These are phyloP conservation scores for Podaxis sp. DNA, from an alignment of 768 basidiomycete species.

Conservation along the genomic window DNA sequence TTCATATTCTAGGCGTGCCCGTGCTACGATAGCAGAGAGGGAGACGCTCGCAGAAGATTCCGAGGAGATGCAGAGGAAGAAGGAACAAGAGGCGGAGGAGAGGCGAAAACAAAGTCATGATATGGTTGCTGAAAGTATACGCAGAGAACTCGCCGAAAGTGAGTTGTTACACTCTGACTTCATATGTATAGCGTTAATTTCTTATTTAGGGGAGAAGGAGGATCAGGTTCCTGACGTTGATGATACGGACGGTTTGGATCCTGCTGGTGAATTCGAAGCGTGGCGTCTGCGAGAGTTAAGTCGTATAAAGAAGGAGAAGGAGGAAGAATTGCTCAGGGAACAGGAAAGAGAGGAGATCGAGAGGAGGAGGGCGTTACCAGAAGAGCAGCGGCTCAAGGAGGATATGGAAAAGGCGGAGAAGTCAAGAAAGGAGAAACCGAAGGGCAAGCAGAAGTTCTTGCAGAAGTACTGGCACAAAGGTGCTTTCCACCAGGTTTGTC, in stretches of 20 bases:
- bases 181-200: not conserved
- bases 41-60: conserved; percentile 68
- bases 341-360: conserved; percentile 91
- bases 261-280: conserved; percentile 87
- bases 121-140: conserved; percentile 92
- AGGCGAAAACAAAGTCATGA: conserved; percentile 87
- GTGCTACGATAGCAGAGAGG: conserved; percentile 67
- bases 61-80: conserved; percentile 69
- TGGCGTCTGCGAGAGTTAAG: conserved; percentile 93
- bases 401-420: conserved; percentile 86
- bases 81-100: conserved; percentile 77
- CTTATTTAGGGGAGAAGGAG: conserved; percentile 77
- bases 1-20: conserved; percentile 55
- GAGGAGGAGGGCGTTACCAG: conserved; percentile 86
- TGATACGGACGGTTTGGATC: conserved; percentile 92
- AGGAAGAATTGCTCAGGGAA: conserved; percentile 78
- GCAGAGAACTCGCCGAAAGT: conserved; percentile 91
- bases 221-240: conserved; percentile 85
- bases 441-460: conserved; percentile 88
- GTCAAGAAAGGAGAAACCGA: conserved; percentile 81
- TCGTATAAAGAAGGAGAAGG: conserved; percentile 93
- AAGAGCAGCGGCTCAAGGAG: conserved; percentile 89
- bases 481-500: conserved; percentile 88
- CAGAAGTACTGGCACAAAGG: conserved; percentile 99
- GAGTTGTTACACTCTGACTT: conserved; percentile 25